A percentile compares a stretch with the other conserved stretches of the same genome.
phyloP scores from a whole-genome alignment of 306 rosid genomes.

The Fragaria vesca region DNA sequence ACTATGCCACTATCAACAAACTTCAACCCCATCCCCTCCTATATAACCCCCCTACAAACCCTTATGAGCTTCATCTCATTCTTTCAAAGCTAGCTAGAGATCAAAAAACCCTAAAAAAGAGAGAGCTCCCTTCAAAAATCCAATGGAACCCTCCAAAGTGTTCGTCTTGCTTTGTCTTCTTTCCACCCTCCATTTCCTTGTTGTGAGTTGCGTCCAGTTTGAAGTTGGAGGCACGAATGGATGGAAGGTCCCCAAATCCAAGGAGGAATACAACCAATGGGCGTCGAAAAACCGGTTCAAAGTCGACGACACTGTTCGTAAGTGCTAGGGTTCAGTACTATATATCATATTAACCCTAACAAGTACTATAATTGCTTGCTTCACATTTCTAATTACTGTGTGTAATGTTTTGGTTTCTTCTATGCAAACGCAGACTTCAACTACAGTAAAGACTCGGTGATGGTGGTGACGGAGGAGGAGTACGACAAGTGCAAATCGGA shows the following conservation, averaged over 20 bases:
- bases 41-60: conserved; percentile 10
- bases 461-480: conserved; percentile 73
- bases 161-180: conserved; percentile 34
- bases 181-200: conserved; percentile 15
- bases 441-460: conserved; percentile 65
- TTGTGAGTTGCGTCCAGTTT: conserved; percentile 41
- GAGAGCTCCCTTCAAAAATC: conserved; percentile 37
- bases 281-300: conserved; percentile 71
- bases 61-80: background rate
- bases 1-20: conserved; percentile 21
- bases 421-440: conserved; percentile 43
- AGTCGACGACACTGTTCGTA: conserved; percentile 62
- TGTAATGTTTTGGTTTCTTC: background rate
- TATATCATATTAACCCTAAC: background rate
- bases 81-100: background rate
- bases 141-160: conserved; percentile 31
- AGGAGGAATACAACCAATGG: conserved; percentile 59
- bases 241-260: conserved; percentile 62
- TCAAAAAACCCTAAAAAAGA: conserved; percentile 3
- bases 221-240: conserved; percentile 59
- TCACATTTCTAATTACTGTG: background rate
- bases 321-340: conserved; percentile 28
- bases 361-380: too few relatives aligned
- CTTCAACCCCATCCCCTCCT: conserved; percentile 14
- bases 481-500: conserved; percentile 54